Conservation (phyloP, 108 stramenopile genomes). For the Cyclotella kingstonii region DNA sequence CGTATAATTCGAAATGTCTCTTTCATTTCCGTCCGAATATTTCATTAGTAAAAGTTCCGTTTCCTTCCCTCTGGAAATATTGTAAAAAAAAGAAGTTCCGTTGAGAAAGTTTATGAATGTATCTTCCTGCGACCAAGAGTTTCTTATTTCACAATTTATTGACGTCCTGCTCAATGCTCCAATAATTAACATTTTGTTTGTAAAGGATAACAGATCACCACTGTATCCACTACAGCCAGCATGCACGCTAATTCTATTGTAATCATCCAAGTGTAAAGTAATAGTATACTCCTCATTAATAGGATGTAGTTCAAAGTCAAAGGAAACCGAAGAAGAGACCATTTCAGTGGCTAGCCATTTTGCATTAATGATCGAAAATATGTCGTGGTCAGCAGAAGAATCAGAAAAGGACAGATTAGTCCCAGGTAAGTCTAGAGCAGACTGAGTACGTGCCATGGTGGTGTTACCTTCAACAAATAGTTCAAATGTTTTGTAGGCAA, state of each 20-base stretch:
- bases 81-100: slow-evolving; percentile 1
- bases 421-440: no score
- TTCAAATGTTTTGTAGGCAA: no score
- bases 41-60: slow-evolving; percentile 5
- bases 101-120: not conserved
- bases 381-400: no score
- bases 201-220: not conserved
- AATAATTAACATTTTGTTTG: not conserved
- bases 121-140: not conserved
- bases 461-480: no score
- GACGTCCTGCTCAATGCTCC: not conserved
- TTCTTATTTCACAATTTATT: not conserved
- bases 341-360: not conserved
- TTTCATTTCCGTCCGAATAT: not conserved
- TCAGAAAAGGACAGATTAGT: no score
- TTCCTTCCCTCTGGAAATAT: not conserved
- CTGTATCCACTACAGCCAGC: slow-evolving; percentile 5
- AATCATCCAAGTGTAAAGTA: not conserved
- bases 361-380: not conserved
- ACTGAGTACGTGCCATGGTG: no score
- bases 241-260: not conserved
- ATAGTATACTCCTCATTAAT: not conserved
- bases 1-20: not conserved
- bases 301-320: not conserved
- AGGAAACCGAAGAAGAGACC: not conserved